A percentile compares a stretch with the other conserved stretches of the same genome.
Conservation (phyloP, 1,284 basidiomycete genomes). For the Anthracocystis panici-leucophaei region DNA sequence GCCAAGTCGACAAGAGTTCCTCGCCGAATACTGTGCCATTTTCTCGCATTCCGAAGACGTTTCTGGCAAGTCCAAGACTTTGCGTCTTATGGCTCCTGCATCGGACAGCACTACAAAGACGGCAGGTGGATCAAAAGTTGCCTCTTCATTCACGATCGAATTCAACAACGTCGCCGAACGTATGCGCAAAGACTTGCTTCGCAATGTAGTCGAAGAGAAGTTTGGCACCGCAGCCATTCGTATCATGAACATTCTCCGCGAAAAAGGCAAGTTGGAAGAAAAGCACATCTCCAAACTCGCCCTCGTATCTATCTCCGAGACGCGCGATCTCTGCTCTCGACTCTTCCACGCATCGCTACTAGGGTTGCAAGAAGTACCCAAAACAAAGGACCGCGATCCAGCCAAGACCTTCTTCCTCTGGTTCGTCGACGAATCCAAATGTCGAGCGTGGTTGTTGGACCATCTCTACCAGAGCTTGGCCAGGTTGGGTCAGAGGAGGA, state of each 20-base stretch:
- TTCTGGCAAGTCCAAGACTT: slow-evolving; percentile 76
- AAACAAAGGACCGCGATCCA: slow-evolving; percentile 64
- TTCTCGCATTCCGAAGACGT: slow-evolving; percentile 83
- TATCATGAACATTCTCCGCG: slow-evolving; percentile 82
- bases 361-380: slow-evolving; percentile 67
- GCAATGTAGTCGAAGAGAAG: slow-evolving; percentile 83
- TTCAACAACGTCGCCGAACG: slow-evolving; percentile 81
- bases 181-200: slow-evolving; percentile 80
- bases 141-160: slow-evolving; percentile 76
- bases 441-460: slow-evolving; percentile 64
- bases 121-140: slow-evolving; percentile 52
- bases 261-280: slow-evolving; percentile 95
- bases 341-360: slow-evolving; percentile 72
- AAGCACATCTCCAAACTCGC: slow-evolving; percentile 93
- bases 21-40: slow-evolving; percentile 77
- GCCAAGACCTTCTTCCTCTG: slow-evolving; percentile 67
- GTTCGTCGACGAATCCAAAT: slow-evolving; percentile 65
- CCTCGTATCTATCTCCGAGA: slow-evolving; percentile 89
- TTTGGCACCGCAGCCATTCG: slow-evolving; percentile 88
- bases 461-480: slow-evolving; percentile 63
- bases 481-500: slow-evolving; percentile 53
- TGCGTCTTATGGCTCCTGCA: slow-evolving; percentile 64
- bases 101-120: slow-evolving; percentile 52
- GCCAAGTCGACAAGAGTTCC: slow-evolving; percentile 54
- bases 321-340: slow-evolving; percentile 82